Base-by-base conservation (phyloP, 345 rosid species). In the Gossypium mustelinum region DNA sequence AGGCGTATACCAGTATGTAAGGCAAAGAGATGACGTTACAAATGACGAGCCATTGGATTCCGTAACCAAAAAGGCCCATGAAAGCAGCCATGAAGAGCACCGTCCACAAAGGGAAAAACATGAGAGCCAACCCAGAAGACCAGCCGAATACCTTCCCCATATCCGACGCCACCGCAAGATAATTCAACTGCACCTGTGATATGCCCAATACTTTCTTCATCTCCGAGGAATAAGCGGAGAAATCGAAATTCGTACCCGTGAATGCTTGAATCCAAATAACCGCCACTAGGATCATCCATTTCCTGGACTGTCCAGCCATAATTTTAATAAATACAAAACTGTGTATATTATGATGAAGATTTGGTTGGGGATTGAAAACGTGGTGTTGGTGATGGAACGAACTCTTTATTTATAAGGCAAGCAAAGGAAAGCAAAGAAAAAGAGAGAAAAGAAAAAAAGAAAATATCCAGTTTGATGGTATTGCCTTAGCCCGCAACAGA, bases 191-290 rank as follows among this genome's bases (percentile, higher is more conserved):
- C 11, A 94, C 94, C 84, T 94, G 98, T 0, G 98, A 94, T 48
- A 94, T 84, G 73, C 94, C 96, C 13, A 92, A 77, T 51, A 86
- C 87, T 18, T 94, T 79, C 79, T 94, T 94, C 80, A 94, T 75
- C 64, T 84, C 60, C 76, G 97, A 87, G 7, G 98, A 94, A 51
- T 94, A 94, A 4, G 94, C 92, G 17, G 98, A 89, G 87, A 94
- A 92, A 84, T 94, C 98, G 84, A 94, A 94, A 75, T 94, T 94
- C 3, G 98, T 94, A 3, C 98, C 98, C 0, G 98, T 94, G 68
- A 94, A 94, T 0, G 97, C 98, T 81, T 94, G 98, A 87, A 94
- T 89, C 98, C 98, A 94, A 50, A 91, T 83, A 14, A 97, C 91
- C 0, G 92, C 98, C n/a, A 94, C 93, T 10, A 94, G 84, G 51